Evolutionary conservation across 2,329 filamentous ascomycete genomes (phyloP).

Genomic region (Colletotrichum sp.): DNA sequence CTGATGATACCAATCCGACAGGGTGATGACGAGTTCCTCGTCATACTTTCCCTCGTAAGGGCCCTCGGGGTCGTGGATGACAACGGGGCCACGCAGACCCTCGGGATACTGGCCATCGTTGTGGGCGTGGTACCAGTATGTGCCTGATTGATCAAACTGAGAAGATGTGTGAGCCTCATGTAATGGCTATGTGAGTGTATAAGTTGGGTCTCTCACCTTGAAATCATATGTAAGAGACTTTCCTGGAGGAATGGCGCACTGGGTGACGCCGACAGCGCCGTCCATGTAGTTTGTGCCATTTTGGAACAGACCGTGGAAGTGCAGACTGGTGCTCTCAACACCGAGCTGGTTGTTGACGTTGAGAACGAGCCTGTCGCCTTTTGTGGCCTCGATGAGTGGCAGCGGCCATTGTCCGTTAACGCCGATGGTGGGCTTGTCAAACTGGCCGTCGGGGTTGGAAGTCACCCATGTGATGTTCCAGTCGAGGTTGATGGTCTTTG

Average conservation of each 20-base stretch:
- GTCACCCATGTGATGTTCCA: slow-evolving; percentile 68
- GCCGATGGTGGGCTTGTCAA: slow-evolving; percentile 62
- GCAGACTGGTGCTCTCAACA: slow-evolving; percentile 57
- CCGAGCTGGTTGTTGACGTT: slow-evolving; percentile 55
- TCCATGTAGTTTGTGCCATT: slow-evolving; percentile 65
- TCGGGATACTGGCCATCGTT: slow-evolving; percentile 59
- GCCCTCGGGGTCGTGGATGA: slow-evolving; percentile 57
- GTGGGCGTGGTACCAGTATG: slow-evolving; percentile 64
- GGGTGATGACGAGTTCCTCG: slow-evolving; percentile 59
- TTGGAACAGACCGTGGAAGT: slow-evolving; percentile 68
- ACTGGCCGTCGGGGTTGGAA: slow-evolving; percentile 64
- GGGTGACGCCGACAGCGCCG: slow-evolving; percentile 60
- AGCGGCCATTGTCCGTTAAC: slow-evolving; percentile 72
- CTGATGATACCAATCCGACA: slow-evolving; percentile 67
- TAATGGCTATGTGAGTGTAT: not conserved
- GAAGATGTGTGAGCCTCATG: not conserved
- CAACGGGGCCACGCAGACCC: slow-evolving; percentile 60
- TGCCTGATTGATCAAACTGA: slow-evolving; percentile 29
- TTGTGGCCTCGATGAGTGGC: slow-evolving; percentile 60
- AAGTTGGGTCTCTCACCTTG: slow-evolving; percentile 39
- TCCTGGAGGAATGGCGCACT: slow-evolving; percentile 61
- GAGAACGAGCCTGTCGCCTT: slow-evolving; percentile 56
- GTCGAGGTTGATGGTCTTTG: slow-evolving; percentile 54
- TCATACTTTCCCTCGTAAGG: slow-evolving; percentile 55
- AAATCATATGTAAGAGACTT: slow-evolving; percentile 62